Base-by-base conservation (phyloP, 2,329 filamentous ascomycete genomes). In the Sarocladium kiliense region DNA sequence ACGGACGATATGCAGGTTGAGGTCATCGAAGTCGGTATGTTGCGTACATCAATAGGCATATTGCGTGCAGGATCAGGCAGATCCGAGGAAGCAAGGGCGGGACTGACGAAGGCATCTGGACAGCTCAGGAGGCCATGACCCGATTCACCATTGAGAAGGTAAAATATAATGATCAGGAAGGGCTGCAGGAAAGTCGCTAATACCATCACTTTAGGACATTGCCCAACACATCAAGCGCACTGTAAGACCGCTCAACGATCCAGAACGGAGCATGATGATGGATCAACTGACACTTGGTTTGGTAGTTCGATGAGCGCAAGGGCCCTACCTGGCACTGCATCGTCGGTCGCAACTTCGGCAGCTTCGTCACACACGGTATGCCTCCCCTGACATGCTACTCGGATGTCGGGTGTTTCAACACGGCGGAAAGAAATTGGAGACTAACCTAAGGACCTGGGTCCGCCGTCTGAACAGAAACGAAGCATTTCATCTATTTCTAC, bases 401-500 rank as follows among this genome's bases (percentile, higher is more conserved):
- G 12, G 32, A 25, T n/a, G n/a, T 39, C 27, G 23, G 18, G 27
- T 10, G 6, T 39, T 6, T 5, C 36, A n/a, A 39, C 36, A 39
- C 36, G 36, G 16, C n/a, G 7, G n/a, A n/a, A 21, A 42, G 16
- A 7, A 45, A 7, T 27, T 9, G 21, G 11, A 27, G 25, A 36
- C 54, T 47, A 26, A 47, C 54, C 18, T 5, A 18, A 23, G 41
- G 36, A 16, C 18, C 5, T 39, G n/a, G n/a, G 5, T 39, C 27
- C 27, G 30, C 36, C 9, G n/a, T n/a, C 11, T 30, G 25, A 16
- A 36, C 76, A 97, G 94, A 97, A 74, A 97, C 94, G 26, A 97
- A 97, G 78, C 94, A 99, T 75, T 99, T 99, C 79, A 97, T 99
- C 72, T 99, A 99, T 79, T 99, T 99, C 79, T 99, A 99, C 78